Evolutionary conservation across 495 filamentous ascomycete species (phyloP).

Genomic region (Penicillium coffeae): DNA sequence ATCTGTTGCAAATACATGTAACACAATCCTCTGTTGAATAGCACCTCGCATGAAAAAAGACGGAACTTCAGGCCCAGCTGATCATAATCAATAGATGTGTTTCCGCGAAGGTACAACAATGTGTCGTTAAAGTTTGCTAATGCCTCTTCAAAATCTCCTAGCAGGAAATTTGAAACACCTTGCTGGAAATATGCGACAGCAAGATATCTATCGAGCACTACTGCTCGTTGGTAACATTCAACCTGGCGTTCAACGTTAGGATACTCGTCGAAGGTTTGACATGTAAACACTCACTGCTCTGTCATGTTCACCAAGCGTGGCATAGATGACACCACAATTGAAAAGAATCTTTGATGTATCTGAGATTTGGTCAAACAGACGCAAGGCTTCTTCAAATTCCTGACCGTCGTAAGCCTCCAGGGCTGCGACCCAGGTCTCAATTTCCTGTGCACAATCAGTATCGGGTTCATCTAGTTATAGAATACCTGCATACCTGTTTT

Average conservation of each 20-base stretch:
- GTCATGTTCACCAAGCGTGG: constrained; percentile 93
- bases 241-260: constrained; percentile 53
- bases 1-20: constrained; percentile 96
- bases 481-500: constrained; percentile 32
- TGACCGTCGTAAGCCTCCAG: constrained; percentile 91
- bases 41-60: constrained; percentile 92
- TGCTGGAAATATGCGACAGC: constrained; percentile 98
- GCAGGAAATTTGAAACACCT: constrained; percentile 95
- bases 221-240: constrained; percentile 88
- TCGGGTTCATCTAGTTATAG: not conserved
- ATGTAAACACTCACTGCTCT: constrained; percentile 71
- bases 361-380: constrained; percentile 76
- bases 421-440: constrained; percentile 96
- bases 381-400: constrained; percentile 84
- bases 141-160: constrained; percentile 96
- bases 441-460: constrained; percentile 66
- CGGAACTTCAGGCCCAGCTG: constrained; percentile 96
- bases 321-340: constrained; percentile 98
- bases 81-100: constrained; percentile 97
- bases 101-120: constrained; percentile 88
- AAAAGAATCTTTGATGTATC: constrained; percentile 99
- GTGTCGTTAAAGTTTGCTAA: constrained; percentile 99
- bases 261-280: not conserved
- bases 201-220: constrained; percentile 87
- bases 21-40: constrained; percentile 97